Evolutionary conservation across 2,329 filamentous ascomycete genomes (phyloP).

Genomic region (Emericellopsis atlantica): DNA sequence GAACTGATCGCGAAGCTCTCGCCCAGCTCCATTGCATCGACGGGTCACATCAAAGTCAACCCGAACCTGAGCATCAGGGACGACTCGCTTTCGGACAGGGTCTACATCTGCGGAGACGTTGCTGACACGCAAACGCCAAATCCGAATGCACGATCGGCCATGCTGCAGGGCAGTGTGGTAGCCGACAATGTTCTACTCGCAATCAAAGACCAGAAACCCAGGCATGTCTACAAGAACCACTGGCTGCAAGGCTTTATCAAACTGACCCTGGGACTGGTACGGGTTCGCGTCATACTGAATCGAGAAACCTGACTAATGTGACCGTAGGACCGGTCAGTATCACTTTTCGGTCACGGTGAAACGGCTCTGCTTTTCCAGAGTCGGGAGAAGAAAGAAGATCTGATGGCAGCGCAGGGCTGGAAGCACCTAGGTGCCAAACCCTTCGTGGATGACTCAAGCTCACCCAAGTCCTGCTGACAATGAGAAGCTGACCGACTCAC

Average conservation of each 20-base stretch:
- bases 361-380: slow-evolving; percentile 26
- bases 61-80: slow-evolving; percentile 44
- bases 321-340: slow-evolving; percentile 28
- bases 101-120: slow-evolving; percentile 55
- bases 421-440: slow-evolving; percentile 27
- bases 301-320: slow-evolving; percentile 2
- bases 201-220: slow-evolving; percentile 25
- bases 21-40: slow-evolving; percentile 27
- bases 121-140: slow-evolving; percentile 32
- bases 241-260: slow-evolving; percentile 39
- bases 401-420: slow-evolving; percentile 31
- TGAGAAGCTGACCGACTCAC: too few species aligned
- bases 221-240: slow-evolving; percentile 23
- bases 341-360: slow-evolving; percentile 27
- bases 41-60: slow-evolving; percentile 38
- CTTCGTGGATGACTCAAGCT: slow-evolving; percentile 8
- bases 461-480: too few species aligned
- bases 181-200: slow-evolving; percentile 39
- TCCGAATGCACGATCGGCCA: slow-evolving; percentile 42
- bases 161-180: slow-evolving; percentile 37
- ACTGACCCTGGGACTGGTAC: slow-evolving; percentile 38
- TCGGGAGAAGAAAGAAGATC: slow-evolving; percentile 27
- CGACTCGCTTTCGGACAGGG: slow-evolving; percentile 25
- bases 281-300: slow-evolving; percentile 5
- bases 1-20: slow-evolving; percentile 28